These are phyloP conservation scores for Trichophyton schoenleinii DNA, from an alignment of 2,329 filamentous ascomycete species.

Conservation along the genomic window DNA sequence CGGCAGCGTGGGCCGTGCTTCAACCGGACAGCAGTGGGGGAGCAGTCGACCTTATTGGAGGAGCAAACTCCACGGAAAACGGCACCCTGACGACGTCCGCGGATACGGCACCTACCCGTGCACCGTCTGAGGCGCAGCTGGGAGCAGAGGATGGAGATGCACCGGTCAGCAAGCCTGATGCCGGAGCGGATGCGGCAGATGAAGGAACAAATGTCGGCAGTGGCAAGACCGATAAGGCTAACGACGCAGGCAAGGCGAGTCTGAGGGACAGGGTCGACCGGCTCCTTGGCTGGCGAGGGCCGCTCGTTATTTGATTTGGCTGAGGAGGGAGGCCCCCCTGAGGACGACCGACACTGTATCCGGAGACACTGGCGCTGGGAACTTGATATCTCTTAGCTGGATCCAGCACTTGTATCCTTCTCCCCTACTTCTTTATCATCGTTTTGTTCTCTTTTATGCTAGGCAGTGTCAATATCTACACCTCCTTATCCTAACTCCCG, in stretches of 20 bases:
- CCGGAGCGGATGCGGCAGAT: not conserved
- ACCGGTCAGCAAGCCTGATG: not conserved
- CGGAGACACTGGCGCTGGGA: not conserved
- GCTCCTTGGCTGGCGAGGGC: slow-evolving; percentile 9
- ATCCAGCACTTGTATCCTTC: not conserved
- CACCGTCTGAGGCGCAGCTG: not conserved
- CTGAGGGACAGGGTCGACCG: slow-evolving; percentile 10
- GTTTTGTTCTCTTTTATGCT: not conserved
- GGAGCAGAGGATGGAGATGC: not conserved
- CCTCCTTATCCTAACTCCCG: too few relatives aligned
- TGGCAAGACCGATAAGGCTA: not conserved
- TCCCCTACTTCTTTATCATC: not conserved
- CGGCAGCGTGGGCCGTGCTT: not conserved
- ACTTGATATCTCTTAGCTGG: not conserved
- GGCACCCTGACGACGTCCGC: not conserved
- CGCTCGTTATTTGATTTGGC: not conserved
- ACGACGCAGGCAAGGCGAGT: not conserved
- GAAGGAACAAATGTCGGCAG: not conserved
- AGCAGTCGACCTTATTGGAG: not conserved
- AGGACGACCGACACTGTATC: not conserved
- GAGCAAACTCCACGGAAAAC: not conserved
- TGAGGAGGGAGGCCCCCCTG: not conserved
- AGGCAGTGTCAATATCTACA: too few relatives aligned
- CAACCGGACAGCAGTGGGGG: not conserved
- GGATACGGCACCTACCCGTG: not conserved